phyloP scores from a whole-genome alignment of 169 alveolate genomes.

The Miamiensis avidus region DNA sequence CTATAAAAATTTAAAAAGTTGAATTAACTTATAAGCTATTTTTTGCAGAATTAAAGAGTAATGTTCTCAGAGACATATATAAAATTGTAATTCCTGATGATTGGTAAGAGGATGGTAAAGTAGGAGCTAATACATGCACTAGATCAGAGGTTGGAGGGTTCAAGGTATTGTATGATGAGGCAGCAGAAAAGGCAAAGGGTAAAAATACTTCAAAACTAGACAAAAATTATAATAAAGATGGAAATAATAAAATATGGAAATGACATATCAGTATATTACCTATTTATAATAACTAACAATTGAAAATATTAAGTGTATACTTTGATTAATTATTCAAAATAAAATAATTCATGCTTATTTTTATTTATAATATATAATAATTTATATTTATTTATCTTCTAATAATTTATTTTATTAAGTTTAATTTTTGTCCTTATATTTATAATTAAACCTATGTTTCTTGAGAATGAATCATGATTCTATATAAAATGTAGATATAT shows the following conservation, averaged over 20 bases:
- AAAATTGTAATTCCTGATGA: constrained; percentile 85
- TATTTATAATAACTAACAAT: too few species aligned
- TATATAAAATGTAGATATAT: too few species aligned
- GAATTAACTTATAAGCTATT: neutral
- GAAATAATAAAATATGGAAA: neutral
- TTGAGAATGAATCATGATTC: too few species aligned
- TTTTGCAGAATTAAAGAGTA: constrained; percentile 81
- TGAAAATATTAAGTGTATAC: neutral
- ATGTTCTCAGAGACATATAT: constrained; percentile 82
- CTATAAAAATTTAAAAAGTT: neutral
- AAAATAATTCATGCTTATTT: too few species aligned
- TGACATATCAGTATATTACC: neutral
- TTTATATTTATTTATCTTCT: too few species aligned
- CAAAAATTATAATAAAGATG: neutral
- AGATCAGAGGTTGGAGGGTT: constrained; percentile 70
- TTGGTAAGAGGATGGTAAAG: constrained; percentile 81
- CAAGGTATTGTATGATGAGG: constrained; percentile 69
- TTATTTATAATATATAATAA: too few species aligned
- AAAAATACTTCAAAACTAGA: neutral
- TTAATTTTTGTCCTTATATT: too few species aligned
- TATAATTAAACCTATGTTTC: too few species aligned
- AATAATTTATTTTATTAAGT: too few species aligned
- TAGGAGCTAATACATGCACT: constrained; percentile 74
- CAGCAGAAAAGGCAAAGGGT: neutral
- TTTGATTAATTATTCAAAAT: too few species aligned